These are phyloP conservation scores for Penicillium dipodomyicola DNA, from an alignment of 495 filamentous ascomycete species.

Conservation along the genomic window DNA sequence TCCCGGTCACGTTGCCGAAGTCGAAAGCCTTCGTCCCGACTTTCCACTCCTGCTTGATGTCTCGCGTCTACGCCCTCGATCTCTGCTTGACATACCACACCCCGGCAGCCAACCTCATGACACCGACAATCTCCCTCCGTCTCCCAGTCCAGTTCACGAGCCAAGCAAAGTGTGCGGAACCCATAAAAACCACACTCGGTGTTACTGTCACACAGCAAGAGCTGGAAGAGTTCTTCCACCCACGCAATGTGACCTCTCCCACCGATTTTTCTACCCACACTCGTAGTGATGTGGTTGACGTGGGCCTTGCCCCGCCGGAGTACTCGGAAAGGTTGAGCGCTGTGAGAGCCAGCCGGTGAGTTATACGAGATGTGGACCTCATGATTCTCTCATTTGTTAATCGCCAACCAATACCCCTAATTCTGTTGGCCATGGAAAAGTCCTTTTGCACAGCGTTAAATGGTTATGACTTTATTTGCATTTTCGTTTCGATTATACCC, in stretches of 20 bases:
- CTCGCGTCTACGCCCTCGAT: conserved; percentile 73
- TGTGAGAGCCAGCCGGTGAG: background rate
- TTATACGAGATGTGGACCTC: background rate
- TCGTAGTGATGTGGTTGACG: conserved; percentile 12
- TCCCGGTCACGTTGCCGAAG: conserved; percentile 72
- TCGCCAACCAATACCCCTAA: conserved; percentile 8
- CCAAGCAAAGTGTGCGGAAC: conserved; percentile 15
- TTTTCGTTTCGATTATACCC: conserved; percentile 4
- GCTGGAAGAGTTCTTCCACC: conserved; percentile 41
- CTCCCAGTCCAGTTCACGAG: conserved; percentile 74
- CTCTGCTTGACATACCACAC: conserved; percentile 62
- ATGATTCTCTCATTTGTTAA: background rate
- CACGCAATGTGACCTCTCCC: conserved; percentile 32
- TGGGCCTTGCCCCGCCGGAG: conserved; percentile 20
- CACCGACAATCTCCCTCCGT: conserved; percentile 59
- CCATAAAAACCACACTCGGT: conserved; percentile 22
- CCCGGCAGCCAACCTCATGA: conserved; percentile 51
- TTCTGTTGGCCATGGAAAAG: conserved; percentile 3
- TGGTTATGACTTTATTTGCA: background rate
- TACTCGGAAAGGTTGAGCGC: conserved; percentile 20
- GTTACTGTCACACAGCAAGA: conserved; percentile 35
- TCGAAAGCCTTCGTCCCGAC: conserved; percentile 77
- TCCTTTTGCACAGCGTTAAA: background rate
- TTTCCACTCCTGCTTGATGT: conserved; percentile 83
- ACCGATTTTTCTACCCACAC: background rate